Conservation (phyloP, 768 basidiomycete species). For the Leccinum rimulosum region DNA sequence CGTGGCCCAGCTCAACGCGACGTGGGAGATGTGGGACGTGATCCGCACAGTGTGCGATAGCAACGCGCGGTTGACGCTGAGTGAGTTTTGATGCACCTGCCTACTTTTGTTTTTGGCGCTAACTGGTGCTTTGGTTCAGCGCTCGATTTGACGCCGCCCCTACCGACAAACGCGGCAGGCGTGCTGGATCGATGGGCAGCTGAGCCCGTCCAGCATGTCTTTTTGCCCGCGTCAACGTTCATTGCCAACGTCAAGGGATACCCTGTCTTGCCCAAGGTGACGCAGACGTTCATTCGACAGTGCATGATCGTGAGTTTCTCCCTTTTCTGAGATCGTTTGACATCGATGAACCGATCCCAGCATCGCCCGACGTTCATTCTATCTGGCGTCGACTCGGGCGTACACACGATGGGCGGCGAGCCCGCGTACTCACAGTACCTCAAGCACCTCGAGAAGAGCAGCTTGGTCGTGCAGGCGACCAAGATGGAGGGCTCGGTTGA, state of each 20-base stretch:
- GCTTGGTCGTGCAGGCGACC: slow-evolving; percentile 60
- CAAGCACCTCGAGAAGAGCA: slow-evolving; percentile 77
- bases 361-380: slow-evolving; percentile 85
- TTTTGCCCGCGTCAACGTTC: slow-evolving; percentile 87
- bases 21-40: slow-evolving; percentile 99
- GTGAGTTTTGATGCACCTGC: slow-evolving; percentile 51
- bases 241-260: slow-evolving; percentile 96
- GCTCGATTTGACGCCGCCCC: slow-evolving; percentile 85
- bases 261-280: slow-evolving; percentile 91
- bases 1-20: slow-evolving; percentile 63
- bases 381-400: slow-evolving; percentile 56
- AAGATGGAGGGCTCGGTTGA: slow-evolving; percentile 76
- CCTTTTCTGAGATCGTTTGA: slow-evolving; percentile 7
- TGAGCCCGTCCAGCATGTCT: slow-evolving; percentile 87
- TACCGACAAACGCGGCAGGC: slow-evolving; percentile 73
- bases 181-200: slow-evolving; percentile 88
- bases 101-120: neutral
- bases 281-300: slow-evolving; percentile 87
- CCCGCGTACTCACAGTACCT: slow-evolving; percentile 89
- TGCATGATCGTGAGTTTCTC: slow-evolving; percentile 71
- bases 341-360: slow-evolving; percentile 41
- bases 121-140: slow-evolving; percentile 51
- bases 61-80: slow-evolving; percentile 65
- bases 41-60: slow-evolving; percentile 90
- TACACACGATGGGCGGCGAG: slow-evolving; percentile 82